Percentiles rank a stretch among this genome's conserved stretches.
These are phyloP conservation scores for Cupressus sempervirens DNA, from an alignment of 75 land plant genomes.

Conservation along the genomic window DNA sequence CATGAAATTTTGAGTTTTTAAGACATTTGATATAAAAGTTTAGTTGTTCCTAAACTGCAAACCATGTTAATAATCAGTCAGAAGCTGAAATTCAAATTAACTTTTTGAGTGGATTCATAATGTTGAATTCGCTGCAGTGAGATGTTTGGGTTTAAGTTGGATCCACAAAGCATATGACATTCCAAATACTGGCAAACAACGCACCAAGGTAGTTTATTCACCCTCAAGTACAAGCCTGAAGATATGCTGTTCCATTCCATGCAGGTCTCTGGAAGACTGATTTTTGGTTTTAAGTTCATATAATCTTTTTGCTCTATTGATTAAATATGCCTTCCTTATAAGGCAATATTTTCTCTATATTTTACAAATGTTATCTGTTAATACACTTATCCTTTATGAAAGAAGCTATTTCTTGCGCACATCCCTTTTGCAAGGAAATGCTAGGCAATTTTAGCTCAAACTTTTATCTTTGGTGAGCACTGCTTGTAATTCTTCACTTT, in stretches of 20 bases:
- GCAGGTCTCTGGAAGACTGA: background rate
- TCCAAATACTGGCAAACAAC: background rate
- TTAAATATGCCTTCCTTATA: no score
- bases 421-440: background rate
- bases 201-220: no score
- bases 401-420: background rate
- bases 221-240: no score
- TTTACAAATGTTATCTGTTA: background rate
- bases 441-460: background rate
- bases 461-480: background rate
- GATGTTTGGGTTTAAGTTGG: background rate
- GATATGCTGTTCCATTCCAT: background rate
- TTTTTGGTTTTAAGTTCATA: background rate
- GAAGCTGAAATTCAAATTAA: background rate
- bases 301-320: no score
- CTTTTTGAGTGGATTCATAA: background rate
- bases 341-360: no score
- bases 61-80: background rate
- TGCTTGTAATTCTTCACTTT: background rate
- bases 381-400: no score
- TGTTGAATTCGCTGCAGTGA: background rate
- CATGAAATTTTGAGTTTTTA: background rate
- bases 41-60: background rate
- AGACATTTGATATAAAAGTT: background rate
- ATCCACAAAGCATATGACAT: background rate